Evolutionary conservation across 441 rosid genomes (phyloP).

Genomic region (Gossypium laxum): DNA sequence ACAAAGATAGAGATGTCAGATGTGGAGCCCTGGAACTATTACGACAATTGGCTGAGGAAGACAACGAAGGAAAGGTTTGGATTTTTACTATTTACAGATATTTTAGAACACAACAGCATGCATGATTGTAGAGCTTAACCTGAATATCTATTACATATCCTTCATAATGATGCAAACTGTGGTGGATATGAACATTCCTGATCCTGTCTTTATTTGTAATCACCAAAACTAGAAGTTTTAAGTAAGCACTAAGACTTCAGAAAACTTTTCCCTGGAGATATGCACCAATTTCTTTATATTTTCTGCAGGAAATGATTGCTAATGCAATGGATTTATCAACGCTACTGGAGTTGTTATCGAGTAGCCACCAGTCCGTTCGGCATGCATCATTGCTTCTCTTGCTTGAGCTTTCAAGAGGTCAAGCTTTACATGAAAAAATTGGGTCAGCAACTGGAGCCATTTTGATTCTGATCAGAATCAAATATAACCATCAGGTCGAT

Average conservation of each 20-base stretch:
- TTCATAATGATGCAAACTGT: background rate
- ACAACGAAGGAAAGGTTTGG: constrained; percentile 54
- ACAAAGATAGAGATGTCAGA: constrained; percentile 49
- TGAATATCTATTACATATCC: background rate
- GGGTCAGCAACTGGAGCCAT: constrained; percentile 59
- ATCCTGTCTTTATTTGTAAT: no score
- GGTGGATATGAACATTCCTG: no score
- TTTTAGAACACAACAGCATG: background rate
- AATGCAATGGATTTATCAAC: constrained; percentile 34
- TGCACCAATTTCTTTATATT: background rate
- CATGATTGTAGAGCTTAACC: background rate
- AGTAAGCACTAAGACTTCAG: background rate
- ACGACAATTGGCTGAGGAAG: constrained; percentile 41
- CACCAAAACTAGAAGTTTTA: no score
- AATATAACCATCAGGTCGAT: constrained; percentile 42
- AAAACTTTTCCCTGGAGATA: constrained; percentile 7
- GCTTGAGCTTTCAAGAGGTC: constrained; percentile 61
- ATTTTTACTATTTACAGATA: constrained; percentile 2
- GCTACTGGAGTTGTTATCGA: constrained; percentile 48
- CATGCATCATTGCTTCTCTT: constrained; percentile 46
- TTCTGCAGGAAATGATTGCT: constrained; percentile 56
- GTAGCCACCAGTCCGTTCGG: constrained; percentile 45
- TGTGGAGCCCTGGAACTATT: constrained; percentile 50
- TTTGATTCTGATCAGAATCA: constrained; percentile 59
- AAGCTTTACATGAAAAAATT: constrained; percentile 36